Percentiles rank a stretch among this genome's conserved stretches.
Conservation (phyloP, 2,329 filamentous ascomycete genomes). For the Zymoseptoria crescenta region DNA sequence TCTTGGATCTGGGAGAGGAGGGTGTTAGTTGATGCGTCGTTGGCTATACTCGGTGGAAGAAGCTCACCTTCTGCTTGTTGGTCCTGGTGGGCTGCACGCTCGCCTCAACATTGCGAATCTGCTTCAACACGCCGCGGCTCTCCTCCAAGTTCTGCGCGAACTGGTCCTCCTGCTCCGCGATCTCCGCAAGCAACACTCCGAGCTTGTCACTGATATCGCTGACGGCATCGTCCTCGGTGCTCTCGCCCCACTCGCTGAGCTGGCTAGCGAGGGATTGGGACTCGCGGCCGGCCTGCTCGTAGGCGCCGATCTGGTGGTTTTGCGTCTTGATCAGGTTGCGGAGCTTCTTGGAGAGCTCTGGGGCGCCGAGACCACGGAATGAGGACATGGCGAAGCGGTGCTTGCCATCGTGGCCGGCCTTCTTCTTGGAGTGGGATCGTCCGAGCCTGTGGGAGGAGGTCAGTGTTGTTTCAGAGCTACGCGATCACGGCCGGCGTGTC, state of each 20-base stretch:
- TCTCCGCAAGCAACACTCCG: constrained; percentile 81
- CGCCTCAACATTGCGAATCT: constrained; percentile 89
- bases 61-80: constrained; percentile 75
- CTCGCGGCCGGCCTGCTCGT: constrained; percentile 79
- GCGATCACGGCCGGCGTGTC: neutral
- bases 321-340: constrained; percentile 91
- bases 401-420: constrained; percentile 36
- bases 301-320: constrained; percentile 76
- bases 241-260: constrained; percentile 93
- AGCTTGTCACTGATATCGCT: constrained; percentile 93
- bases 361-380: constrained; percentile 70
- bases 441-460: constrained; percentile 18
- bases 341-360: constrained; percentile 80
- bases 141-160: constrained; percentile 86
- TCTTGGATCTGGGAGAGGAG: constrained; percentile 57
- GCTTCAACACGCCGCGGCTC: constrained; percentile 72
- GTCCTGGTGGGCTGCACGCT: constrained; percentile 90
- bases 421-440: constrained; percentile 61
- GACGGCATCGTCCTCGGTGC: constrained; percentile 77
- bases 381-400: constrained; percentile 80
- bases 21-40: too few relatives aligned
- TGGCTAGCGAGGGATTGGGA: constrained; percentile 78
- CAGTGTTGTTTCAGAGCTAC: neutral
- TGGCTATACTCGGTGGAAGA: too few relatives aligned
- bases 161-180: constrained; percentile 85